Evolutionary conservation across 345 rosid species (phyloP).

Genomic region (Salix exigua): DNA sequence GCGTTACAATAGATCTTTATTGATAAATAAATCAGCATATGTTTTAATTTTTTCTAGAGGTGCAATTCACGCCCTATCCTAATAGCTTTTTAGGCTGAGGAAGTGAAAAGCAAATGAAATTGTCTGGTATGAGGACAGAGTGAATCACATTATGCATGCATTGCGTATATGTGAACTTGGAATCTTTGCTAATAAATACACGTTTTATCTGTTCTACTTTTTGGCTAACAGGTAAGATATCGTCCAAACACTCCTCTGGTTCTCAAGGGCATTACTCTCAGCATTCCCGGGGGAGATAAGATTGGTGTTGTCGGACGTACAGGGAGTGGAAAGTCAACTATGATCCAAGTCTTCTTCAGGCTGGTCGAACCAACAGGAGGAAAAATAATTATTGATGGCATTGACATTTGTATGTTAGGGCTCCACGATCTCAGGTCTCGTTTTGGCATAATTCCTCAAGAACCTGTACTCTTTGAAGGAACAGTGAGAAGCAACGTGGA

Average conservation of each 20-base stretch:
- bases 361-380: slow-evolving; percentile 89
- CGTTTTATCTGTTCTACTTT: not conserved
- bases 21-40: not conserved
- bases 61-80: not conserved
- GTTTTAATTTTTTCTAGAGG: not conserved
- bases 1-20: not conserved
- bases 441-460: slow-evolving; percentile 94
- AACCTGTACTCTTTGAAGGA: slow-evolving; percentile 94
- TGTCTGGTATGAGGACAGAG: not conserved
- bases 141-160: not conserved
- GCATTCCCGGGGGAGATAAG: slow-evolving; percentile 83
- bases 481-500: slow-evolving; percentile 90
- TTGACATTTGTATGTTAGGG: slow-evolving; percentile 64
- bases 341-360: slow-evolving; percentile 85
- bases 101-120: not conserved
- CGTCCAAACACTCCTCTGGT: slow-evolving; percentile 86
- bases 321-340: slow-evolving; percentile 92
- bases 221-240: slow-evolving; percentile 64
- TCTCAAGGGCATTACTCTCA: slow-evolving; percentile 71
- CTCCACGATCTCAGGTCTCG: slow-evolving; percentile 92
- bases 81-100: not conserved
- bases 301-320: slow-evolving; percentile 92
- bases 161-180: not conserved
- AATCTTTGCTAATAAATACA: not conserved
- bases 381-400: slow-evolving; percentile 72